Conservation (phyloP, 768 basidiomycete species). For the Lyophyllum semitale region DNA sequence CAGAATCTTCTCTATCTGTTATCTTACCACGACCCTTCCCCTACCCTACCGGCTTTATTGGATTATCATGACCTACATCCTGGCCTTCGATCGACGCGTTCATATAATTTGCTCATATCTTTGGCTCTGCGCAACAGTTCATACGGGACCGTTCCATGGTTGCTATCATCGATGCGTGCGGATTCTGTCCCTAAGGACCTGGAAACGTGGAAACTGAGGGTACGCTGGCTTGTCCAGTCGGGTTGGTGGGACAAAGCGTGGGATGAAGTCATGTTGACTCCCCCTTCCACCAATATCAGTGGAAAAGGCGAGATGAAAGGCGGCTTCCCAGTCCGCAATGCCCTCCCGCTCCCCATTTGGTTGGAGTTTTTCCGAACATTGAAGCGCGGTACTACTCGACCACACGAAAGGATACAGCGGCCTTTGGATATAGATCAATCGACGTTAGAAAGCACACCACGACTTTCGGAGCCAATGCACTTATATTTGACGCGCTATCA, state of each 20-base stretch:
- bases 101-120: slow-evolving; percentile 46
- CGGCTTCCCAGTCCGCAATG: slow-evolving; percentile 6
- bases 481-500: slow-evolving; percentile 29
- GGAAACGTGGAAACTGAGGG: slow-evolving; percentile 58
- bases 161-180: slow-evolving; percentile 50
- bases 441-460: neutral
- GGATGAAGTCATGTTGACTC: slow-evolving; percentile 33
- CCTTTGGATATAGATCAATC: neutral
- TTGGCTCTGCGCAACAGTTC: slow-evolving; percentile 53
- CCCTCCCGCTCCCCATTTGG: slow-evolving; percentile 23
- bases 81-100: slow-evolving; percentile 38
- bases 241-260: slow-evolving; percentile 64
- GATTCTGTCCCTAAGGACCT: slow-evolving; percentile 43
- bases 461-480: slow-evolving; percentile 1
- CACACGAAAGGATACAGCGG: slow-evolving; percentile 15
- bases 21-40: slow-evolving; percentile 27
- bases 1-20: slow-evolving; percentile 43
- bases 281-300: slow-evolving; percentile 14
- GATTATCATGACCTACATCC: slow-evolving; percentile 48
- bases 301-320: neutral
- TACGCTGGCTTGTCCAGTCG: slow-evolving; percentile 56
- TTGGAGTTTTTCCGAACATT: slow-evolving; percentile 50
- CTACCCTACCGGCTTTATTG: slow-evolving; percentile 40
- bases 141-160: slow-evolving; percentile 43
- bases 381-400: slow-evolving; percentile 35